Percentiles rank a stretch among this genome's conserved stretches.
Conservation (phyloP, 768 basidiomycete genomes). For the Mycena alexandri region DNA sequence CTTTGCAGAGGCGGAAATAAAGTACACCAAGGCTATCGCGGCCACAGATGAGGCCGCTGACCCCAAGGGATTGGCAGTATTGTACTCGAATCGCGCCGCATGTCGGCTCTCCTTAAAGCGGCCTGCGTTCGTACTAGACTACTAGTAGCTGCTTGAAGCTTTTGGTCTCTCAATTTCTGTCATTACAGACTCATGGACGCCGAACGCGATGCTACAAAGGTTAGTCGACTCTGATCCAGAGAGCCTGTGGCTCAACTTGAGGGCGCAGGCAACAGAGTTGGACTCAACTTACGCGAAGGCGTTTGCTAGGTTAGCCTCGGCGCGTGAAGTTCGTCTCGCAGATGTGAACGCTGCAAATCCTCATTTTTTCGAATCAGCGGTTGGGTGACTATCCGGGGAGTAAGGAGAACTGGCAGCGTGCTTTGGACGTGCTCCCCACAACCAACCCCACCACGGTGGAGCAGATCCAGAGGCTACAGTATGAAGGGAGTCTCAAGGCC, state of each 20-base stretch:
- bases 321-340: constrained; percentile 34
- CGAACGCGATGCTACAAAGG: constrained; percentile 36
- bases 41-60: constrained; percentile 13
- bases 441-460: constrained; percentile 20
- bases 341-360: not conserved
- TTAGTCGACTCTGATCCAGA: constrained; percentile 1
- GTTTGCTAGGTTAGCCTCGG: constrained; percentile 32
- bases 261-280: constrained; percentile 38
- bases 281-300: constrained; percentile 42
- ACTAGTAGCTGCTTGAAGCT: too few species aligned
- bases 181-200: constrained; percentile 36
- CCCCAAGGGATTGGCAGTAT: constrained; percentile 25
- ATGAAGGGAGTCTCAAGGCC: constrained; percentile 26
- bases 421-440: constrained; percentile 30
- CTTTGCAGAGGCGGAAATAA: constrained; percentile 18
- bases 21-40: constrained; percentile 34
- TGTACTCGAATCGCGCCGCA: constrained; percentile 33
- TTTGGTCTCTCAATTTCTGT: too few species aligned
- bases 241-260: not conserved
- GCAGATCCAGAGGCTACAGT: constrained; percentile 32
- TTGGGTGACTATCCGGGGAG: constrained; percentile 17
- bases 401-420: constrained; percentile 33
- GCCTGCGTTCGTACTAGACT: constrained; percentile 8
- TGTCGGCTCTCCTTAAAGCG: constrained; percentile 31
- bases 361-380: constrained; percentile 14